Conservation (phyloP, 768 basidiomycete species). For the Rubroboletus pulcherrimus region DNA sequence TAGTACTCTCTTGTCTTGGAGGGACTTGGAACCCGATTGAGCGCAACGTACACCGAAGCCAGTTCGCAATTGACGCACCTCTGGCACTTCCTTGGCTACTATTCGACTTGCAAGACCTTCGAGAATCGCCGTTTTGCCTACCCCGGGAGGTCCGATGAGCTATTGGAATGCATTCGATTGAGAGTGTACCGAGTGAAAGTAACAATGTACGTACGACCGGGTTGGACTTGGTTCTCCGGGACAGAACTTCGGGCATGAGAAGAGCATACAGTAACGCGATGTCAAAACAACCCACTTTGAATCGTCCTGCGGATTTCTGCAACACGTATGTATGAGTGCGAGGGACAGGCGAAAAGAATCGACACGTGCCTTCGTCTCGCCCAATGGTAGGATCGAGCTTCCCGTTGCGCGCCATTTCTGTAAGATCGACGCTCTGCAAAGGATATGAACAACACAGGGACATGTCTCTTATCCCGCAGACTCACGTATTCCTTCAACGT, state of each 20-base stretch:
- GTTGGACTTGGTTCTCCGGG: constrained; percentile 87
- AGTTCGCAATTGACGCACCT: constrained; percentile 44
- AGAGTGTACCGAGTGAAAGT: neutral
- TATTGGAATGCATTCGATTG: constrained; percentile 19
- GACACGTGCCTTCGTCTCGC: constrained; percentile 64
- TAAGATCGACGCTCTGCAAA: constrained; percentile 73
- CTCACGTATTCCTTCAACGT: constrained; percentile 77
- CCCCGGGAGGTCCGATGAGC: constrained; percentile 84
- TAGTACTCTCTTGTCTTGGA: constrained; percentile 84
- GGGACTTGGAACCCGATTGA: constrained; percentile 46
- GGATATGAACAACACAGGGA: neutral
- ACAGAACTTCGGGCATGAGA: constrained; percentile 53
- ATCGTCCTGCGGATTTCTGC: constrained; percentile 85
- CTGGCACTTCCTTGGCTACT: constrained; percentile 85
- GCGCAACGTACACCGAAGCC: neutral
- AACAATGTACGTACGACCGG: constrained; percentile 59
- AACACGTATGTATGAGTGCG: neutral
- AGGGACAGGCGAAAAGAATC: neutral
- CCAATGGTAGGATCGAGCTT: constrained; percentile 92
- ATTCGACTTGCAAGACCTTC: constrained; percentile 88
- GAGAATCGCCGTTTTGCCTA: constrained; percentile 90
- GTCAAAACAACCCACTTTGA: constrained; percentile 57
- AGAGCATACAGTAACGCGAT: neutral
- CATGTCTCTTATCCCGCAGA: constrained; percentile 16
- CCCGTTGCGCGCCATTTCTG: constrained; percentile 76